These are phyloP conservation scores for Psilocybe mexicana DNA, from an alignment of 1,284 basidiomycete genomes.

Conservation along the genomic window DNA sequence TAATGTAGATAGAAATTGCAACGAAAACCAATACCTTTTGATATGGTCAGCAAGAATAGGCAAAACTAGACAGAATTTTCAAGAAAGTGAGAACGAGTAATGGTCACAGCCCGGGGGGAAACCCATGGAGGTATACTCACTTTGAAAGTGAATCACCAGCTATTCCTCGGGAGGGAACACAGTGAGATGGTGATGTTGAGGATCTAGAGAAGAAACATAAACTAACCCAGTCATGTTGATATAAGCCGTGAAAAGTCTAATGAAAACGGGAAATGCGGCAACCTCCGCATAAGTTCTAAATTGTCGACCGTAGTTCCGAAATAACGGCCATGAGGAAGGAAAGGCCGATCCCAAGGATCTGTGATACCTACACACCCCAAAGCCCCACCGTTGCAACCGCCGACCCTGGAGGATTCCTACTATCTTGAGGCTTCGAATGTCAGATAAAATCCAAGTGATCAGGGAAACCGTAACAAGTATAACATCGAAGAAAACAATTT, in stretches of 20 bases:
- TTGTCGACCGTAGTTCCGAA: constrained; percentile 1
- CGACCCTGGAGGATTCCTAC: constrained; percentile 4
- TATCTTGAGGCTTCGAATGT: background rate
- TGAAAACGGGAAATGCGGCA: constrained; percentile 13
- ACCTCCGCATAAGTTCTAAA: constrained; percentile 14
- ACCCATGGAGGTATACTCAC: background rate
- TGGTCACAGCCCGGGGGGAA: background rate
- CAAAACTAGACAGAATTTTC: background rate
- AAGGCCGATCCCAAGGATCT: constrained; percentile 7
- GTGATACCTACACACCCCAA: background rate
- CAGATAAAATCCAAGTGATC: background rate
- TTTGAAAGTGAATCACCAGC: background rate
- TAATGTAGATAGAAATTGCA: background rate
- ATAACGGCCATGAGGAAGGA: background rate
- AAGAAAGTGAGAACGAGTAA: background rate
- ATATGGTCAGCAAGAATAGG: background rate
- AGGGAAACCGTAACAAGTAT: constrained; percentile 3
- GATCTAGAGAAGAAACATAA: background rate
- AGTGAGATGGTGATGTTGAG: background rate
- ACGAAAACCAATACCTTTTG: constrained; percentile 1
- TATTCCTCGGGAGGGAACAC: background rate
- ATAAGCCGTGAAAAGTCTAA: constrained; percentile 11
- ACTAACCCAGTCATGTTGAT: background rate
- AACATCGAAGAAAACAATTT: constrained; percentile 15
- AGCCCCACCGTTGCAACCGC: background rate